A percentile compares a stretch with the other conserved stretches of the same genome.
These are phyloP conservation scores for Alternaria arborescens DNA, from an alignment of 2,329 filamentous ascomycete genomes.

Conservation along the genomic window DNA sequence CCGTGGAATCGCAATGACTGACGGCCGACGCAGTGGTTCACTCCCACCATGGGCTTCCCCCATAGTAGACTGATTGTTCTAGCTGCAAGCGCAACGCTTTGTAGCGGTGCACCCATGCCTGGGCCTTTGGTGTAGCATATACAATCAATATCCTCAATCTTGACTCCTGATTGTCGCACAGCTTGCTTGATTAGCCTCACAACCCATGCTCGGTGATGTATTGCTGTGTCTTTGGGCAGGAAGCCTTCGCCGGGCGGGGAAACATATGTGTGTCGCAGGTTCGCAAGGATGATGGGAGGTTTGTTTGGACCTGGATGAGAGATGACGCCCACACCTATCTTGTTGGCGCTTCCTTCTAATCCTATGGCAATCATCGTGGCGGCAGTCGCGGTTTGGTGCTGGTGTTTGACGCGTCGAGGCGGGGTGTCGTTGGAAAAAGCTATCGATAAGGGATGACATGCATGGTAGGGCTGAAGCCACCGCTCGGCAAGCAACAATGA, in stretches of 20 bases:
- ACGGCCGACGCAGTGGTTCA: constrained; percentile 97
- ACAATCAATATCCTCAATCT: constrained; percentile 75
- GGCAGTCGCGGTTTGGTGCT: constrained; percentile 10
- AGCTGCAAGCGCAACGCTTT: constrained; percentile 85
- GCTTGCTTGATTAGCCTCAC: constrained; percentile 81
- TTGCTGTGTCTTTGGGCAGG: constrained; percentile 93
- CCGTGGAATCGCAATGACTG: constrained; percentile 34
- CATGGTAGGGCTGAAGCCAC: constrained; percentile 20
- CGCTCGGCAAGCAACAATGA: not conserved
- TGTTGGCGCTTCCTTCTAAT: constrained; percentile 95
- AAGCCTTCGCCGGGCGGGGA: constrained; percentile 94
- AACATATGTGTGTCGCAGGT: constrained; percentile 92
- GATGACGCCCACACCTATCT: constrained; percentile 93
- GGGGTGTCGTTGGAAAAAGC: constrained; percentile 31
- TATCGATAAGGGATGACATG: constrained; percentile 29
- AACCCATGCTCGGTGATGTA: constrained; percentile 88
- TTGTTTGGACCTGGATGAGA: constrained; percentile 68
- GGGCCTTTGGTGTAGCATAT: constrained; percentile 96
- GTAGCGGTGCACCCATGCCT: constrained; percentile 94
- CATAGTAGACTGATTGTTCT: constrained; percentile 84
- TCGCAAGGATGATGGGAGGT: constrained; percentile 75
- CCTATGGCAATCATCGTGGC: constrained; percentile 71
- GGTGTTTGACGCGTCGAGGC: constrained; percentile 23
- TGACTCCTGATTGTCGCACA: constrained; percentile 69
- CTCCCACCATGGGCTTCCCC: constrained; percentile 87